A percentile compares a stretch with the other conserved stretches of the same genome.
phyloP scores from a whole-genome alignment of 75 land plant species.

The Picea glauca region DNA sequence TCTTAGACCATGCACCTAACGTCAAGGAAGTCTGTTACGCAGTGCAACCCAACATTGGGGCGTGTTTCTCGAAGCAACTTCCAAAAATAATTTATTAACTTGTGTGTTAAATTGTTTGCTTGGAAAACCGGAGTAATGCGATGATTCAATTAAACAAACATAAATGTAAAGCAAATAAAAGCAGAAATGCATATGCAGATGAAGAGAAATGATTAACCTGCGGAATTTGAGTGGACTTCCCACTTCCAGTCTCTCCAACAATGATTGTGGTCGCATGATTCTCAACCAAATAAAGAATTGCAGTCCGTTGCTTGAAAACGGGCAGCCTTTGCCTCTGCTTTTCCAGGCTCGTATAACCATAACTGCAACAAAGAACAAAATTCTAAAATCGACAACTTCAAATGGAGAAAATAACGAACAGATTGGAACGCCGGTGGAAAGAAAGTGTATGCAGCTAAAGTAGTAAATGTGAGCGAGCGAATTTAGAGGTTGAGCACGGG shows the following conservation, averaged over 20 bases:
- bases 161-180: neutral
- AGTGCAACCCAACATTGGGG: too few relatives aligned
- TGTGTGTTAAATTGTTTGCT: neutral
- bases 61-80: too few relatives aligned
- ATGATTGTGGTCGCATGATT: constrained; percentile 75
- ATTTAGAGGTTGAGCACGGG: too few relatives aligned
- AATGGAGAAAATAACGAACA: neutral
- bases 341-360: constrained; percentile 54
- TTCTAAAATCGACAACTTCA: neutral
- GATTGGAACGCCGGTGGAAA: too few relatives aligned
- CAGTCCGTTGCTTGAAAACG: constrained; percentile 68
- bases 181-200: neutral
- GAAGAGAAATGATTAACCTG: constrained; percentile 42
- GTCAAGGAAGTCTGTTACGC: too few relatives aligned
- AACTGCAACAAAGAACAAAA: constrained; percentile 22
- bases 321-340: constrained; percentile 86
- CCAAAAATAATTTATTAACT: too few relatives aligned
- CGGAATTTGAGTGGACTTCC: constrained; percentile 96
- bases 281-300: constrained; percentile 85
- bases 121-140: neutral
- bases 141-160: neutral
- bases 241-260: constrained; percentile 95
- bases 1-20: too few relatives aligned
- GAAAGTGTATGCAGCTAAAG: too few relatives aligned
- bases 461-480: too few relatives aligned